Conservation (phyloP, 2,329 filamentous ascomycete species). For the Beauveria medogensis region DNA sequence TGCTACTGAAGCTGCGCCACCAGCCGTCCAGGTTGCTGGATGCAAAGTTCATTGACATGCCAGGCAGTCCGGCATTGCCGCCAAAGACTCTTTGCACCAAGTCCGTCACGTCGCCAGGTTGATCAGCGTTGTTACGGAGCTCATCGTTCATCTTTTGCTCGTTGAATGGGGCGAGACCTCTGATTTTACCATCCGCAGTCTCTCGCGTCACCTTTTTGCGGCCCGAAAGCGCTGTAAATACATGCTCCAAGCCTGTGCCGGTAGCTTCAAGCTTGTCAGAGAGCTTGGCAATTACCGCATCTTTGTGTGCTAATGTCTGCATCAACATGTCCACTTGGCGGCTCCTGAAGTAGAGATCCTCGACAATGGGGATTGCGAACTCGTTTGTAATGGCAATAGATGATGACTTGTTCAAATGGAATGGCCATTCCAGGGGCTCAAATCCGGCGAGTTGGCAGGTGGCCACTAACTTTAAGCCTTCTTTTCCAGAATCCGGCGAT, state of each 20-base stretch:
- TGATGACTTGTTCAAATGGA: constrained; percentile 44
- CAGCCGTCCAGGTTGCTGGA: constrained; percentile 35
- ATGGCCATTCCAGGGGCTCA: constrained; percentile 55
- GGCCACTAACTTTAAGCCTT: constrained; percentile 43
- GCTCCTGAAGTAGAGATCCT: constrained; percentile 33
- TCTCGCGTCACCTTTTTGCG: constrained; percentile 38
- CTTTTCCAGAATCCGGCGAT: constrained; percentile 26
- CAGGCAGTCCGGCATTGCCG: constrained; percentile 23
- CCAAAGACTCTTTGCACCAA: constrained; percentile 37
- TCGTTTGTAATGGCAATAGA: constrained; percentile 36
- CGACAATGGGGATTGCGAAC: constrained; percentile 44
- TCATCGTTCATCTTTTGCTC: constrained; percentile 30
- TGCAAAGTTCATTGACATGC: constrained; percentile 21
- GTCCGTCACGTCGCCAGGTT: constrained; percentile 23
- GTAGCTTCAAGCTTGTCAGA: constrained; percentile 46
- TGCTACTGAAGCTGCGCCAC: constrained; percentile 38
- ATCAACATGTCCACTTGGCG: constrained; percentile 36
- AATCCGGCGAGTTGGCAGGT: constrained; percentile 58
- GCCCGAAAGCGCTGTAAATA: constrained; percentile 43
- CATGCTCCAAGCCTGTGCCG: constrained; percentile 42
- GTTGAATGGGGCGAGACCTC: constrained; percentile 43
- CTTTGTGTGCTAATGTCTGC: constrained; percentile 39
- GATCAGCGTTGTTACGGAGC: constrained; percentile 17
- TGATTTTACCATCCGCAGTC: constrained; percentile 39
- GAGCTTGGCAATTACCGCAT: constrained; percentile 41